Evolutionary conservation across 768 basidiomycete species (phyloP).

Genomic region (Termitomyces sp.): DNA sequence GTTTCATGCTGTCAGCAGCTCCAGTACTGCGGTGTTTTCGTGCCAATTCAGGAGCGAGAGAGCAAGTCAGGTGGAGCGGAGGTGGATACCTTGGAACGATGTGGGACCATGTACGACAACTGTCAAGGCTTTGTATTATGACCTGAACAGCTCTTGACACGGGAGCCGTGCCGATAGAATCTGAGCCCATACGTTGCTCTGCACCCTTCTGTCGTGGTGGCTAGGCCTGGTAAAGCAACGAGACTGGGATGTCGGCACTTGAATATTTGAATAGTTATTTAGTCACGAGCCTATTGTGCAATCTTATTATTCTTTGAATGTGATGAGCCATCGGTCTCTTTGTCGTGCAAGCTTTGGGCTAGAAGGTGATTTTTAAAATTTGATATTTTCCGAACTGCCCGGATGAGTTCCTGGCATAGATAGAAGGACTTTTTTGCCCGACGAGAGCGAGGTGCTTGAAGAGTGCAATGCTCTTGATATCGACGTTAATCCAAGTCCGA

Average conservation of each 20-base stretch:
- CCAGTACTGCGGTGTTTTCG: background rate
- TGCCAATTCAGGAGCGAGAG: background rate
- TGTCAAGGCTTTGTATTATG: constrained; percentile 1
- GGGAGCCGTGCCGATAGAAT: background rate
- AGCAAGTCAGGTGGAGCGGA: background rate
- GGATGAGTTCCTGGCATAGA: background rate
- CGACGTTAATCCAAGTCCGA: background rate
- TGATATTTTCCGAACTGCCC: background rate
- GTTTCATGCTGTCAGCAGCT: constrained; percentile 2
- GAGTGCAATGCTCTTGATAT: background rate
- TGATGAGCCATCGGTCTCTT: background rate
- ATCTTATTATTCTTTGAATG: background rate
- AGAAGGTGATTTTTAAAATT: background rate
- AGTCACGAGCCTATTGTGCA: background rate
- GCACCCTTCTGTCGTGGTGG: background rate
- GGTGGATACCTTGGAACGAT: background rate
- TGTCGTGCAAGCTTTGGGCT: background rate
- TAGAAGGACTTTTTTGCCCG: background rate
- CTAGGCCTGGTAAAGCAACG: background rate
- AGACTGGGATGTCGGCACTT: background rate
- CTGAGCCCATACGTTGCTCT: background rate
- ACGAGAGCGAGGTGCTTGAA: background rate
- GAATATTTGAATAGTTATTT: background rate
- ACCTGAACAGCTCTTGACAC: background rate
- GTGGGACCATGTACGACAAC: background rate